Evolutionary conservation across 2,329 filamentous ascomycete genomes (phyloP).

Genomic region (Ceratocystis lukuohia): DNA sequence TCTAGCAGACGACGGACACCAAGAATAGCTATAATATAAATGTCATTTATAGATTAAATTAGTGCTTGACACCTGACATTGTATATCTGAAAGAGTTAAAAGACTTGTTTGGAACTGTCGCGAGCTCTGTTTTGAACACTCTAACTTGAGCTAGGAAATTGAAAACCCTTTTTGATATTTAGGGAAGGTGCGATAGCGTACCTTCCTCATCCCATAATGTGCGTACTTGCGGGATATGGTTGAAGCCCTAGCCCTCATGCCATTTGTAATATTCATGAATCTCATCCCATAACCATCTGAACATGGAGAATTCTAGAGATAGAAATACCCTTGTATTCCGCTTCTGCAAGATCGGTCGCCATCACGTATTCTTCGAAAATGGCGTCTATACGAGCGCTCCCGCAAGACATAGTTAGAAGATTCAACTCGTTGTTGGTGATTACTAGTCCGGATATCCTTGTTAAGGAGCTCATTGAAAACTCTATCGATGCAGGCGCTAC

Average conservation of each 20-base stretch:
- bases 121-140: not conserved
- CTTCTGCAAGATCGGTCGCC: not conserved
- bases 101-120: not conserved
- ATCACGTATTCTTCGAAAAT: constrained; percentile 26
- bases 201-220: not conserved
- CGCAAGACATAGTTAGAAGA: constrained; percentile 37
- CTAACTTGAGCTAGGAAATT: not conserved
- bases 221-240: not conserved
- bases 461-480: constrained; percentile 71
- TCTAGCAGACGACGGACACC: not conserved
- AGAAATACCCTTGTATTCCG: not conserved
- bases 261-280: not conserved
- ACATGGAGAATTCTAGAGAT: not conserved
- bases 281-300: constrained; percentile 3
- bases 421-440: constrained; percentile 50
- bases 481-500: constrained; percentile 58
- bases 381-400: constrained; percentile 31
- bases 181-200: not conserved
- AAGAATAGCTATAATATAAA: not conserved
- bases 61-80: too few species aligned
- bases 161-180: not conserved
- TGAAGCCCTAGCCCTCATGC: constrained; percentile 14
- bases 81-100: too few species aligned
- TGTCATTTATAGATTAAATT: too few species aligned
- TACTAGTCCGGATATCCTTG: constrained; percentile 43